These are phyloP conservation scores for Zygosaccharomyces kombuchaensis DNA, from an alignment of 805 yeast species.

Conservation along the genomic window DNA sequence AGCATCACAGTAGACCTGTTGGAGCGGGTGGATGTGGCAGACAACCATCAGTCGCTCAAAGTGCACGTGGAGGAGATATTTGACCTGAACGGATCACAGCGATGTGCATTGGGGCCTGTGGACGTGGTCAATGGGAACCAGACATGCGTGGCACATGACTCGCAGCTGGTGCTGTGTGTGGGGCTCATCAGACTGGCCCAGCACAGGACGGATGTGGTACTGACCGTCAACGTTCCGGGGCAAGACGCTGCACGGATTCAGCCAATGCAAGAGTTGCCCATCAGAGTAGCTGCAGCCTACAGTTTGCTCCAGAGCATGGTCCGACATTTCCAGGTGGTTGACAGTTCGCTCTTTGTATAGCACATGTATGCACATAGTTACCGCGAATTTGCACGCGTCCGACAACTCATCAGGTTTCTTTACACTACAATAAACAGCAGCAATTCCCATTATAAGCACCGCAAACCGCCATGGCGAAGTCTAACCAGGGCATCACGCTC, in stretches of 20 bases:
- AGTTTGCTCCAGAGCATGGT: slow-evolving; percentile 21
- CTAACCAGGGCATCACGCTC: slow-evolving; percentile 14
- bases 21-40: slow-evolving; percentile 44
- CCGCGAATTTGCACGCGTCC: slow-evolving; percentile 1
- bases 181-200: slow-evolving; percentile 51
- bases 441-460: background rate
- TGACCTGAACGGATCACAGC: slow-evolving; percentile 38
- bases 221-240: slow-evolving; percentile 57
- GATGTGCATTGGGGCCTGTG: slow-evolving; percentile 19
- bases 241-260: background rate
- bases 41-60: slow-evolving; percentile 41
- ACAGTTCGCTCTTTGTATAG: slow-evolving; percentile 28
- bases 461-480: slow-evolving; percentile 16
- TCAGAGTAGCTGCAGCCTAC: slow-evolving; percentile 20
- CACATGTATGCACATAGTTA: too few relatives aligned
- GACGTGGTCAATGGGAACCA: background rate
- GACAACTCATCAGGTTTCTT: slow-evolving; percentile 3
- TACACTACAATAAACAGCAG: background rate
- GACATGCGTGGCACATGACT: slow-evolving; percentile 11
- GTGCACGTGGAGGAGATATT: slow-evolving; percentile 56
- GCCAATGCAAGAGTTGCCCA: slow-evolving; percentile 11
- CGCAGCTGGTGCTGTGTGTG: slow-evolving; percentile 44
- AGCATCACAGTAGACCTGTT: slow-evolving; percentile 63
- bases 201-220: slow-evolving; percentile 55
- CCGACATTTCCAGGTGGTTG: slow-evolving; percentile 24